phyloP scores from a whole-genome alignment of 176 grass and related monocot species.

The Musa schizocarpa region DNA sequence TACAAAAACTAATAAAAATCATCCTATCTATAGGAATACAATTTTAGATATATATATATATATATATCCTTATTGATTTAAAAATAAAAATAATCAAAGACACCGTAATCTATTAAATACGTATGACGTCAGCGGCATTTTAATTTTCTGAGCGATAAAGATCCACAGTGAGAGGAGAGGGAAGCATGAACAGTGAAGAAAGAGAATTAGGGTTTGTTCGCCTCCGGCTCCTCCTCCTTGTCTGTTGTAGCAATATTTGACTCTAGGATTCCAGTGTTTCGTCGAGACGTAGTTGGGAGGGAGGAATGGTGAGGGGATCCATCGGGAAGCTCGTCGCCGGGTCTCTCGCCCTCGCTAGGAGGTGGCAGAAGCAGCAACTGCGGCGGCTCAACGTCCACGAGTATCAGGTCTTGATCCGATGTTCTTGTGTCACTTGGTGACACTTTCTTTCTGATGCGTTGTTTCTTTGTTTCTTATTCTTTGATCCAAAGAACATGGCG shows the following conservation, averaged over 20 bases:
- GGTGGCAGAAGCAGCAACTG: slow-evolving; percentile 93
- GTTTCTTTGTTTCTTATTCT: not conserved
- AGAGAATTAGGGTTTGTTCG: not conserved
- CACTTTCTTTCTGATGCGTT: not conserved
- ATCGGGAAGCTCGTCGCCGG: slow-evolving; percentile 45
- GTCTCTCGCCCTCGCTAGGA: slow-evolving; percentile 65
- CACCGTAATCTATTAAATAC: no score
- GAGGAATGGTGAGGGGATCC: slow-evolving; percentile 66
- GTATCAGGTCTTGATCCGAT: slow-evolving; percentile 54
- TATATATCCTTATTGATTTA: no score
- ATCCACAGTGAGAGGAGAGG: not conserved
- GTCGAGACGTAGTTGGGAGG: slow-evolving; percentile 25
- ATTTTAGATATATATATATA: no score
- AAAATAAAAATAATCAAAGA: no score
- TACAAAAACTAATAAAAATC: no score
- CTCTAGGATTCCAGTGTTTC: slow-evolving; percentile 29
- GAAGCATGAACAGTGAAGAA: not conserved
- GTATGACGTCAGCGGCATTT: no score
- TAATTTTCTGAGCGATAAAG: not conserved
- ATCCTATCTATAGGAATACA: no score
- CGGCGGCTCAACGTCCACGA: slow-evolving; percentile 99
- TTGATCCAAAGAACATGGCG: not conserved
- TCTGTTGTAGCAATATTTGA: not conserved
- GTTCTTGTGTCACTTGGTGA: not conserved
- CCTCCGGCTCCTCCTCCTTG: not conserved